Conservation (phyloP, 2,329 filamentous ascomycete species). For the Nothopassalora personata region DNA sequence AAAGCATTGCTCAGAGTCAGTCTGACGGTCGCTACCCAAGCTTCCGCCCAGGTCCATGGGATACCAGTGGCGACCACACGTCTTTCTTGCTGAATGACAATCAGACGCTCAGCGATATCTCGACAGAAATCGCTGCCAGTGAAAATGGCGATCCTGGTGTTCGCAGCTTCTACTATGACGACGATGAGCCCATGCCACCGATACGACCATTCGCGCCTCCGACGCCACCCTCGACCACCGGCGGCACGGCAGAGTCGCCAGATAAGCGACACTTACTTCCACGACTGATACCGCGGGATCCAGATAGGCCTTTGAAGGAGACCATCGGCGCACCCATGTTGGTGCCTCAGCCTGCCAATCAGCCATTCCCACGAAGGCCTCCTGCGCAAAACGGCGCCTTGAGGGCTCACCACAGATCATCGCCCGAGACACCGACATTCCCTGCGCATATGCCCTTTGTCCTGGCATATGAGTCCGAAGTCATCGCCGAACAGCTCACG, state of each 20-base stretch:
- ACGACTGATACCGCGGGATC: slow-evolving; percentile 6
- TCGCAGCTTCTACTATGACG: slow-evolving; percentile 47
- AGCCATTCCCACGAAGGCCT: slow-evolving; percentile 17
- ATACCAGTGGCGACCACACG: slow-evolving; percentile 11
- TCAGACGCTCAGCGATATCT: slow-evolving; percentile 52
- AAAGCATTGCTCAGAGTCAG: slow-evolving; percentile 14
- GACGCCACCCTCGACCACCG: slow-evolving; percentile 35
- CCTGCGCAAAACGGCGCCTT: neutral
- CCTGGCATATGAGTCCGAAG: slow-evolving; percentile 71
- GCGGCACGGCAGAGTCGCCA: slow-evolving; percentile 23
- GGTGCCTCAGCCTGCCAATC: slow-evolving; percentile 16
- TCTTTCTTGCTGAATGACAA: slow-evolving; percentile 52
- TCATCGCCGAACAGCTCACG: slow-evolving; percentile 76
- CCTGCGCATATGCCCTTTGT: slow-evolving; percentile 68
- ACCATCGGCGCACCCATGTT: slow-evolving; percentile 21
- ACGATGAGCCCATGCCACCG: slow-evolving; percentile 19
- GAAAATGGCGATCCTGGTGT: slow-evolving; percentile 38
- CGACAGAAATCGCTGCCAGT: slow-evolving; percentile 49
- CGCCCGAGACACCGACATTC: slow-evolving; percentile 5
- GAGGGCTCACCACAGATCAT: neutral
- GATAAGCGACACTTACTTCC: slow-evolving; percentile 19
- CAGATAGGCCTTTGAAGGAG: slow-evolving; percentile 17
- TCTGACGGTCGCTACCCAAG: slow-evolving; percentile 14
- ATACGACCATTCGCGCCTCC: slow-evolving; percentile 13
- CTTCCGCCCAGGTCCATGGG: slow-evolving; percentile 16